These are phyloP conservation scores for Didymella sp. DNA, from an alignment of 2,329 filamentous ascomycete genomes.

Conservation along the genomic window DNA sequence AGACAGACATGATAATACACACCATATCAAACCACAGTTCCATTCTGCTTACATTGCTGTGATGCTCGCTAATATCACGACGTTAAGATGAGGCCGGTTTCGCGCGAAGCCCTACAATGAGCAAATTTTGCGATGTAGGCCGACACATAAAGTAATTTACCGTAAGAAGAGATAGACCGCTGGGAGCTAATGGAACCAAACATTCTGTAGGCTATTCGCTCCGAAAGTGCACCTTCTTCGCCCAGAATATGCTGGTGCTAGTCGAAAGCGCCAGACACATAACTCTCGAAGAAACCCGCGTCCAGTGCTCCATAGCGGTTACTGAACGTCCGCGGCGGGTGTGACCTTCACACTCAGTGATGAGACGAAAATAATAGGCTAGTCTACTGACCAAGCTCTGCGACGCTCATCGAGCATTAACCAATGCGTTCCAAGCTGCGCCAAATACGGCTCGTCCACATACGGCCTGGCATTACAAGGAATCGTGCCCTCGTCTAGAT, in stretches of 20 bases:
- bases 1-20: no score
- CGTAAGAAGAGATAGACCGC: no score
- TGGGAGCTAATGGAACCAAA: no score
- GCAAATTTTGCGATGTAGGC: no score
- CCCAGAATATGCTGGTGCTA: neutral
- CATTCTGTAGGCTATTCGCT: neutral
- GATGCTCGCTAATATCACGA: no score
- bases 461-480: slow-evolving; percentile 16
- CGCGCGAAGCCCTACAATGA: no score
- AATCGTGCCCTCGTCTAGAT: slow-evolving; percentile 14
- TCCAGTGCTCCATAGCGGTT: neutral
- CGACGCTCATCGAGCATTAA: slow-evolving; percentile 19
- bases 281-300: slow-evolving; percentile 1
- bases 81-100: no score
- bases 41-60: no score
- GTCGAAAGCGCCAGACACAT: slow-evolving; percentile 2
- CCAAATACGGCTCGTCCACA: slow-evolving; percentile 19
- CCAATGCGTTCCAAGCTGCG: slow-evolving; percentile 13
- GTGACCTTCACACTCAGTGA: neutral
- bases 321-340: neutral
- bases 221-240: neutral
- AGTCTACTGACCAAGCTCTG: slow-evolving; percentile 18
- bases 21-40: no score
- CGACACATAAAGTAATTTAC: no score
- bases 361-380: neutral